Percentiles rank a stretch among this genome's conserved stretches.
Conservation (phyloP, 495 filamentous ascomycete species). For the Podospora conica region DNA sequence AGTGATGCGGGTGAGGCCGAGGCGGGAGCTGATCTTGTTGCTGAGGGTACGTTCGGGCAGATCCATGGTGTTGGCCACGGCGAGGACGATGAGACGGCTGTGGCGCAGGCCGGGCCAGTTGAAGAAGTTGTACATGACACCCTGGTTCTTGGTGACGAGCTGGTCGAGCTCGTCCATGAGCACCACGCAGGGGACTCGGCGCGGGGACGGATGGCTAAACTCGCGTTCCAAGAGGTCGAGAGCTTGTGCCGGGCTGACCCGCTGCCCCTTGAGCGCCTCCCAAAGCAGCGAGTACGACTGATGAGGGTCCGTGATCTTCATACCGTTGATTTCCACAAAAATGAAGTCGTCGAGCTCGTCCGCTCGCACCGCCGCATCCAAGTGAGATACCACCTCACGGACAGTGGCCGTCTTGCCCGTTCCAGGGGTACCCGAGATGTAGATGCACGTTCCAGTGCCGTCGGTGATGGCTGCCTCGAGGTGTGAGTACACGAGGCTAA, state of each 20-base stretch:
- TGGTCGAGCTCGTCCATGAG: constrained; percentile 99
- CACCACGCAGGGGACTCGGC: constrained; percentile 91
- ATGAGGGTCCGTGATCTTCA: constrained; percentile 98
- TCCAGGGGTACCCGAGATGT: constrained; percentile 98
- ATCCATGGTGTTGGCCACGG: constrained; percentile 99
- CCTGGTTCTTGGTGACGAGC: constrained; percentile 93
- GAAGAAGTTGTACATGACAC: constrained; percentile 99
- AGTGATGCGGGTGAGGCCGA: constrained; percentile 86
- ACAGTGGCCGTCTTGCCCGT: constrained; percentile 98
- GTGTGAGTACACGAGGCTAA: constrained; percentile 83
- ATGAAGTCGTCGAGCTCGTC: constrained; percentile 99
- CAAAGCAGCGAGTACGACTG: constrained; percentile 93
- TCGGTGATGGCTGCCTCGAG: constrained; percentile 92
- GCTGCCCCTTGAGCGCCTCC: constrained; percentile 91
- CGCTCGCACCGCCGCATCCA: constrained; percentile 73
- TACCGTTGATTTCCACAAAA: constrained; percentile 99
- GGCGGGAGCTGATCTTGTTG: constrained; percentile 93
- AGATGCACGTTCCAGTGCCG: constrained; percentile 90
- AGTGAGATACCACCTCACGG: constrained; percentile 83
- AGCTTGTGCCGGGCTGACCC: constrained; percentile 87
- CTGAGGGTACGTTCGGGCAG: constrained; percentile 91
- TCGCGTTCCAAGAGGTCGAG: constrained; percentile 85
- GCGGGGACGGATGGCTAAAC: constrained; percentile 82
- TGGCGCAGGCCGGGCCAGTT: constrained; percentile 97
- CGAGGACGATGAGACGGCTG: constrained; percentile 87